Evolutionary conservation across 257 asterid species (phyloP).

Genomic region (Rubia yunnanensis): DNA sequence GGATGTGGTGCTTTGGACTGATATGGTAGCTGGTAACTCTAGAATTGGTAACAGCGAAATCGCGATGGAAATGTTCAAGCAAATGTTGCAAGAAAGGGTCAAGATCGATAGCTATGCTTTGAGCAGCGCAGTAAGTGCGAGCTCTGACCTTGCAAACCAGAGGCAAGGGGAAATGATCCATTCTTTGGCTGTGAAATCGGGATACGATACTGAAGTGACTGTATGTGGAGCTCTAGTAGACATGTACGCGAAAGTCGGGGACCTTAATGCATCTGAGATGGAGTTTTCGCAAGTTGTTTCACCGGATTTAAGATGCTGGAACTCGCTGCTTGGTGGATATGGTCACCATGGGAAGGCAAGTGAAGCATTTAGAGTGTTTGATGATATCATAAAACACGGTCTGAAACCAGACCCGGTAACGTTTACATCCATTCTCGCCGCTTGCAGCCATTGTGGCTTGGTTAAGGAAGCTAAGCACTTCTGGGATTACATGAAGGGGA

Average conservation of each 20-base stretch:
- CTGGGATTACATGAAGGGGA: conserved; percentile 67
- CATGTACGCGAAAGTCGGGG: conserved; percentile 80
- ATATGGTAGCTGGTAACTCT: conserved; percentile 74
- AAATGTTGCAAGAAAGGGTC: conserved; percentile 33
- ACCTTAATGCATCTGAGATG: conserved; percentile 42
- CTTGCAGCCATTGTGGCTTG: conserved; percentile 78
- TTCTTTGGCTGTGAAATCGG: conserved; percentile 47
- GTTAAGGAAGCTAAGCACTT: conserved; percentile 35
- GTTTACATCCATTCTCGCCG: conserved; percentile 54
- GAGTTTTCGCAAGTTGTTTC: conserved; percentile 25
- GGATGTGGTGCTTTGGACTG: conserved; percentile 85
- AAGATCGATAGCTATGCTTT: conserved; percentile 46
- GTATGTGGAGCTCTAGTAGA: conserved; percentile 62
- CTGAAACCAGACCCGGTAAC: conserved; percentile 60
- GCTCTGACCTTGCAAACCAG: conserved; percentile 66
- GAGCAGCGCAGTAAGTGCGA: conserved; percentile 60
- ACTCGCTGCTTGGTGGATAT: conserved; percentile 70
- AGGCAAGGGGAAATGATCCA: conserved; percentile 79
- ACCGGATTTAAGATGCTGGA: conserved; percentile 71
- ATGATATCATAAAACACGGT: conserved; percentile 40
- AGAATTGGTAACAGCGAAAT: conserved; percentile 52
- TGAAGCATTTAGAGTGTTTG: conserved; percentile 43
- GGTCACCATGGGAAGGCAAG: conserved; percentile 61
- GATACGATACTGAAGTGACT: conserved; percentile 41
- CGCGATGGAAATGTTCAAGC: conserved; percentile 43